These are phyloP conservation scores for Lolium rigidum DNA, from an alignment of 176 grass and related monocot genomes.

Conservation along the genomic window DNA sequence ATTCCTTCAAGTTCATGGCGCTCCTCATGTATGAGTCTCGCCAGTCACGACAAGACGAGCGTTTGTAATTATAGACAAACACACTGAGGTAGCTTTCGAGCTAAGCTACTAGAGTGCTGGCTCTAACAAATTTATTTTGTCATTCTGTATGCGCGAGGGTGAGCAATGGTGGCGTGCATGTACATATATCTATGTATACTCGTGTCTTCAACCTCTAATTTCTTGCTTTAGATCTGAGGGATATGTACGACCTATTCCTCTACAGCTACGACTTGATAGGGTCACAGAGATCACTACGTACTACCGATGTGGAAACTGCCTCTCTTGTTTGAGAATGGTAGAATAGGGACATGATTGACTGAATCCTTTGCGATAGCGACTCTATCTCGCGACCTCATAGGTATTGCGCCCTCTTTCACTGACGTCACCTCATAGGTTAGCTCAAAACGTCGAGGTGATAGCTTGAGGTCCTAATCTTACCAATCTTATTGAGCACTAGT, in stretches of 20 bases:
- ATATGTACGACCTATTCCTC: not conserved
- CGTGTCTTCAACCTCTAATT: not conserved
- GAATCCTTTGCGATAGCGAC: too few species aligned
- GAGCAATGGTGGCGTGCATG: slow-evolving; percentile 3
- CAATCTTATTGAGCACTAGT: too few species aligned
- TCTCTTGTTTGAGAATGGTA: too few species aligned
- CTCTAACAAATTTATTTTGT: not conserved
- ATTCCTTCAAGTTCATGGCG: not conserved
- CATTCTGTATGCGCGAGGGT: slow-evolving; percentile 2
- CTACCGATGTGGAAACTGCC: too few species aligned
- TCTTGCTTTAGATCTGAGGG: not conserved
- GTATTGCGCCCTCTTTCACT: too few species aligned
- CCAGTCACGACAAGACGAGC: not conserved
- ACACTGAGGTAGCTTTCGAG: not conserved
- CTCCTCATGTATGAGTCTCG: not conserved
- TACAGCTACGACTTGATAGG: not conserved
- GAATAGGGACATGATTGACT: too few species aligned
- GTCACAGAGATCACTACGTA: too few species aligned
- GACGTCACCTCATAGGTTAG: too few species aligned
- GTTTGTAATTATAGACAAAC: not conserved
- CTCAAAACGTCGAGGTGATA: too few species aligned
- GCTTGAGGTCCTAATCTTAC: too few species aligned
- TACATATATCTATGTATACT: not conserved
- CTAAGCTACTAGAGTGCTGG: not conserved
- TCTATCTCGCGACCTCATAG: too few species aligned